Conservation (phyloP, 768 basidiomycete genomes). For the Lentinula aciculospora region DNA sequence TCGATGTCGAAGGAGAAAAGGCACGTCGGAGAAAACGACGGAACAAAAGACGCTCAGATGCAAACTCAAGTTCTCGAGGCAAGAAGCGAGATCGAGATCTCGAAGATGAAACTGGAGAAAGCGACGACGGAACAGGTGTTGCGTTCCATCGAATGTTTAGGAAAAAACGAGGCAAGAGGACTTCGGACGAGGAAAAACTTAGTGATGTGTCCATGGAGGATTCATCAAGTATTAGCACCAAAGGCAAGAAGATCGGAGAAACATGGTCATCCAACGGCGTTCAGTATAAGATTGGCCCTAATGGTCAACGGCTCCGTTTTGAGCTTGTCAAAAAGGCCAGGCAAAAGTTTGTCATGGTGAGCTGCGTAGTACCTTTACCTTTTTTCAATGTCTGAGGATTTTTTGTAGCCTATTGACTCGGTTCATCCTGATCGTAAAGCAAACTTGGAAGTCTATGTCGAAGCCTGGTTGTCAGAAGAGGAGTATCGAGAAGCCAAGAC, state of each 20-base stretch:
- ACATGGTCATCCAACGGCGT: conserved; percentile 73
- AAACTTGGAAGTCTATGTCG: conserved; percentile 69
- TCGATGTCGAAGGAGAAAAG: conserved; percentile 33
- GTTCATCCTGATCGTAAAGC: conserved; percentile 69
- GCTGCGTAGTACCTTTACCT: conserved; percentile 15
- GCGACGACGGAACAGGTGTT: conserved; percentile 27
- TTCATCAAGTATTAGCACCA: conserved; percentile 45
- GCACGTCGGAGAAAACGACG: conserved; percentile 37
- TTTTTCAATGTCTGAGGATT: conserved; percentile 8
- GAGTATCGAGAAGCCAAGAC: conserved; percentile 63
- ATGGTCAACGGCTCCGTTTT: conserved; percentile 65
- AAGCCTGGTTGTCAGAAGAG: conserved; percentile 73
- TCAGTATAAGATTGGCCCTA: conserved; percentile 63
- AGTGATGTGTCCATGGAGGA: conserved; percentile 46
- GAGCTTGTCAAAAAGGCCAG: conserved; percentile 67
- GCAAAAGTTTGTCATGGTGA: conserved; percentile 69
- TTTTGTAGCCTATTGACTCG: conserved; percentile 64
- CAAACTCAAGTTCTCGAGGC: conserved; percentile 33
- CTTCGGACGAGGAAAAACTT: conserved; percentile 25
- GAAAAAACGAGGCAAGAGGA: conserved; percentile 53
- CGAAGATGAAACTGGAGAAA: conserved; percentile 40
- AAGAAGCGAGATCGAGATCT: conserved; percentile 63
- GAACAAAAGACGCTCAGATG: conserved; percentile 55
- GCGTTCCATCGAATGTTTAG: conserved; percentile 22
- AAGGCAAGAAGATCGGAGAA: conserved; percentile 60